These are phyloP conservation scores for Chrysoporthe cubensis DNA, from an alignment of 2,329 filamentous ascomycete genomes.

Conservation along the genomic window DNA sequence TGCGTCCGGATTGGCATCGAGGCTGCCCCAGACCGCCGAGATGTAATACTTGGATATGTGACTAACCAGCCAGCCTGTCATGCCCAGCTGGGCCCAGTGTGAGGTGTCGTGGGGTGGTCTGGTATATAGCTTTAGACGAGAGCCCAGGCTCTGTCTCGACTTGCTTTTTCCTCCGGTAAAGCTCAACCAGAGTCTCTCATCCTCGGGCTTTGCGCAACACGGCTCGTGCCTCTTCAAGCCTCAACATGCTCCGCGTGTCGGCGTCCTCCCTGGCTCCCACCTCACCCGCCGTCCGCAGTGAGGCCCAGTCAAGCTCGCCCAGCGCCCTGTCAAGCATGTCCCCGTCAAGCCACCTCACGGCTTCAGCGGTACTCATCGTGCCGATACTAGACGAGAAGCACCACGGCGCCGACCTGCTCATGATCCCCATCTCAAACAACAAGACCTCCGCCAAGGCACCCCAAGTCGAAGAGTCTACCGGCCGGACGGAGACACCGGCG, in stretches of 20 bases:
- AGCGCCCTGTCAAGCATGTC: conserved; percentile 7
- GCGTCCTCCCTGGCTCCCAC: neutral
- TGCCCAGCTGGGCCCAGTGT: conserved; percentile 8
- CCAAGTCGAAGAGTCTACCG: neutral
- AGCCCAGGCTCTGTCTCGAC: neutral
- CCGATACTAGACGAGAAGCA: conserved; percentile 28
- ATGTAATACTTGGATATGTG: conserved; percentile 11
- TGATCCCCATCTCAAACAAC: conserved; percentile 21
- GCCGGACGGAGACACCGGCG: conserved; percentile 16
- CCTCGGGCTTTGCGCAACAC: neutral
- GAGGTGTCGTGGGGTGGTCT: conserved; percentile 13
- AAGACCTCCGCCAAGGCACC: neutral
- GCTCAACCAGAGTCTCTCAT: neutral
- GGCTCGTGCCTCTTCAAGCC: neutral
- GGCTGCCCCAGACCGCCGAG: conserved; percentile 12
- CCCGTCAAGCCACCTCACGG: conserved; percentile 3
- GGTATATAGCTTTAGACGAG: conserved; percentile 11
- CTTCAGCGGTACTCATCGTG: conserved; percentile 25
- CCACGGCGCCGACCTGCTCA: conserved; percentile 27
- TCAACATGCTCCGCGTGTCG: conserved; percentile 16
- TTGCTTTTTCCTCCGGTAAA: conserved; percentile 12
- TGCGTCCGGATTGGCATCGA: conserved; percentile 5
- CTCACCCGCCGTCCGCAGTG: neutral
- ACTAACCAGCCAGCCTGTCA: conserved; percentile 10
- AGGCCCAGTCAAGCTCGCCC: neutral